Percentiles rank a stretch among this genome's conserved stretches.
phyloP scores from a whole-genome alignment of 345 rosid species.

The Ceriops zippeliana region DNA sequence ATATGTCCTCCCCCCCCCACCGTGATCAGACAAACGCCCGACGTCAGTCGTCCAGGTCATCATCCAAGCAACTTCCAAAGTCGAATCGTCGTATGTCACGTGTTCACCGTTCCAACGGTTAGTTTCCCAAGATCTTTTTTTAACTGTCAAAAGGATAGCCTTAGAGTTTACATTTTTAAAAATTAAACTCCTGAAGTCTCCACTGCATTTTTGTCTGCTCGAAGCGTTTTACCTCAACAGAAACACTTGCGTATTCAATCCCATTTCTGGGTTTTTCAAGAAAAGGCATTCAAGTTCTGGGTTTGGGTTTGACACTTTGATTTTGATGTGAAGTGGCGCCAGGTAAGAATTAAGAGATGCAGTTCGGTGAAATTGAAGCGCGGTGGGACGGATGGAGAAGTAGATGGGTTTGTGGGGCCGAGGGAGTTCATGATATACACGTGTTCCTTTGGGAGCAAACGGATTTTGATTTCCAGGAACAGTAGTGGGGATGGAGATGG shows the following conservation, averaged over 20 bases:
- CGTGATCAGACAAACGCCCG: constrained; percentile 8
- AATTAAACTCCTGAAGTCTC: not conserved
- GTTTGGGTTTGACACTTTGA: not conserved
- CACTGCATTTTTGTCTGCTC: not conserved
- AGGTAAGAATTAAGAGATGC: constrained; percentile 27
- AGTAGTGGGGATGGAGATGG: constrained; percentile 6
- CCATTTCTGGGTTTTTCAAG: not conserved
- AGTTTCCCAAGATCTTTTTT: constrained; percentile 7
- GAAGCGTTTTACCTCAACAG: not conserved
- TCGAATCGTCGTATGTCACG: constrained; percentile 11
- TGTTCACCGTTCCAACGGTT: constrained; percentile 25
- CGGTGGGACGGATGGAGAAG: constrained; percentile 20
- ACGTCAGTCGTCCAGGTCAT: constrained; percentile 19
- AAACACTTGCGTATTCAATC: not conserved
- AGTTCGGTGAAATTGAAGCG: constrained; percentile 31
- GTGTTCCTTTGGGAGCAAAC: constrained; percentile 64
- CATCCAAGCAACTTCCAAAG: not conserved
- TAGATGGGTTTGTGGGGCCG: not conserved
- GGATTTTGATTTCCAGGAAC: constrained; percentile 46
- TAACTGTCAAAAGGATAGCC: constrained; percentile 20
- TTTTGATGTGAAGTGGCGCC: constrained; percentile 32
- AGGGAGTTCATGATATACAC: constrained; percentile 40
- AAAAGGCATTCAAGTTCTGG: not conserved
- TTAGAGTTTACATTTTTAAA: not conserved
- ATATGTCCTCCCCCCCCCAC: not conserved